Base-by-base conservation (phyloP, 2,329 filamentous ascomycete species). In the Elsinoe perseae region DNA sequence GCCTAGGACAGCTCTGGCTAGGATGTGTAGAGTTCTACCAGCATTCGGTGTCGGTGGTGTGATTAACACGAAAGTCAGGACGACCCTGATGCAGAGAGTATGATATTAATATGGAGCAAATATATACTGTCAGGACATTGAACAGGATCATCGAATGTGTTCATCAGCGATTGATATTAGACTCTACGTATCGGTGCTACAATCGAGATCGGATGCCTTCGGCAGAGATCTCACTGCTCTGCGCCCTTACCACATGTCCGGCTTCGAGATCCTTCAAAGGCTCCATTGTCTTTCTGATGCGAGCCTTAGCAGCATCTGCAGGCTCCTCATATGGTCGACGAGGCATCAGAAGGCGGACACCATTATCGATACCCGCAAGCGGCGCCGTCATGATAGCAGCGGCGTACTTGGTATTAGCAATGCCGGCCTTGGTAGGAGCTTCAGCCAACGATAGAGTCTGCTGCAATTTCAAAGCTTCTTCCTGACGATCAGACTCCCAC, bases 391-490 rank as follows among this genome's bases (percentile, higher is more conserved):
- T 40, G 7, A 32, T 10, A 2, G 32, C 20, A 2, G 79, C 81
- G 0, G 81, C 83, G 63, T 82, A 85, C 70, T 86, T 86, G 30
- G 80, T 81, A 1, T 77, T 75, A 5, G 82, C 82, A 62, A 87
- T 84, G 4, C 84, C 84, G 10, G 77, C 75, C 69, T 87, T 87
- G 64, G 79, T 80, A 0, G 80, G 78, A 57, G 78, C 78, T 67
- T 88, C 85, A 0, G 84, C 84, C 50, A 83, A 68, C 1, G 82
- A 80, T 0, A 81, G 79, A 63, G 77, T 75, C 56, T 74, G 70
- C 62, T 86, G 82, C 64, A 86, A 66, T 58, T 70, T 73, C 59
- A 83, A 62, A 1, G 83, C 83, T 62, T 84, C 80, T 1, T 74
- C 68, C 4, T 71, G 65, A 64, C 78, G 77, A 1, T 82, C 82